Base-by-base conservation (phyloP, 2,329 filamentous ascomycete genomes). In the Monosporascus sp. region DNA sequence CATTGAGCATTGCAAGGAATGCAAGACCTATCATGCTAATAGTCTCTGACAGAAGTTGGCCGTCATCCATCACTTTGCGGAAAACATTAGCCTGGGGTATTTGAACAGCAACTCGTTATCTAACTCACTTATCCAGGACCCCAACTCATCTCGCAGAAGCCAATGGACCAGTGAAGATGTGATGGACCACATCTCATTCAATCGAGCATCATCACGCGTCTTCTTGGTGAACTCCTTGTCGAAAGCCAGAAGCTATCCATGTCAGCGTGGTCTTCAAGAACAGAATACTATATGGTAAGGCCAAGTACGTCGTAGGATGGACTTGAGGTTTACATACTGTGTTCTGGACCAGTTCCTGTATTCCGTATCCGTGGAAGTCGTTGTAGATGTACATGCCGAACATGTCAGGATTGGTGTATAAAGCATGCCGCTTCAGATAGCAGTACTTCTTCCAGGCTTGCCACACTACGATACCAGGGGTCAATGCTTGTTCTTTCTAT, bases 381-480 rank as follows among this genome's bases (percentile, higher is more conserved):
- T 64, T 67, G 54, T 59, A 62, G 40, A 68, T 62, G 48, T 65
- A 56, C 65, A 70, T 65, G 45, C 56, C 60, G 47, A 67, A 67
- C 9, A 55, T 52, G 34, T 69, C 67, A 8, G 63, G 64, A 49
- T 64, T 51, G 26, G 56, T 59, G 40, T 57, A 63, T 1, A 51
- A 54, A n/a, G 61, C 58, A 14, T 45, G 57, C n/a, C 49, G 50
- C 11, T 56, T 54, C 48, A 56, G 58, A 3, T 55, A 49, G 43
- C 49, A 50, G 20, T 56, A 60, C 22, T 59, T 22, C 22, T 56
- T 61, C 59, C 58, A 61, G 2, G 59, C 56, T 44, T 59, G 52
- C 58, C 59, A 60, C 55, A 61, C 27, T 31, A 11, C 9, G 27
- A 31, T 31, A 31, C 9, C 27, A 11, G 9, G 9, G 1, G 27